Percentiles rank a stretch among this genome's conserved stretches.
phyloP scores from a whole-genome alignment of 805 yeast species.

The Wickerhamomyces rabaulensis region DNA sequence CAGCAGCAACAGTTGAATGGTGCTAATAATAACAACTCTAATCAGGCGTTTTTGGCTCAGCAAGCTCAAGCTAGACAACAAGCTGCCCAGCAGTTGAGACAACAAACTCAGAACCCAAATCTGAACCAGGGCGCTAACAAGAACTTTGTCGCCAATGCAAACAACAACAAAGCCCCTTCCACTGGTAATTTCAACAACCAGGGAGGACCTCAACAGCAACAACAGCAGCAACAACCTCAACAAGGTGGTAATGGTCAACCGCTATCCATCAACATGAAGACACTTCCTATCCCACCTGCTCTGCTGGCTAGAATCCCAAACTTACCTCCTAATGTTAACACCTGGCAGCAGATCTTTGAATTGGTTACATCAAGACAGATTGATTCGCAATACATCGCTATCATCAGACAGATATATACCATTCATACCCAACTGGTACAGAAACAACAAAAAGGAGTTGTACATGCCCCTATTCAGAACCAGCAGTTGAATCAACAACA shows the following conservation, averaged over 20 bases:
- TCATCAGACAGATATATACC: constrained; percentile 62
- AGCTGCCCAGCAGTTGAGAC: constrained; percentile 40
- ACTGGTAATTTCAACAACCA: not conserved
- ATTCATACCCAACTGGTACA: constrained; percentile 56
- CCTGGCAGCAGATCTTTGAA: constrained; percentile 77
- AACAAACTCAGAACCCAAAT: not conserved
- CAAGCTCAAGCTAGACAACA: constrained; percentile 47
- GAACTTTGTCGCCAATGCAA: not conserved
- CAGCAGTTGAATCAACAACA: constrained; percentile 7
- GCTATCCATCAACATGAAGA: constrained; percentile 43
- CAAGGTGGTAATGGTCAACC: constrained; percentile 1
- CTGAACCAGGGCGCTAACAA: constrained; percentile 1
- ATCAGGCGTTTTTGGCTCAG: constrained; percentile 36
- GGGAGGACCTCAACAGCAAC: constrained; percentile 4
- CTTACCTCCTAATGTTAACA: constrained; percentile 69
- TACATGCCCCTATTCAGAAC: constrained; percentile 20
- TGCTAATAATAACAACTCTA: constrained; percentile 21
- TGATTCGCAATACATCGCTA: constrained; percentile 50
- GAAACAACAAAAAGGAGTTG: constrained; percentile 35
- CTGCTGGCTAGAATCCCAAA: constrained; percentile 64
- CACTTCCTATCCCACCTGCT: constrained; percentile 67
- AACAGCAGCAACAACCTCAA: constrained; percentile 18
- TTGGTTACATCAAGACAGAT: constrained; percentile 53
- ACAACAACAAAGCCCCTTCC: not conserved
- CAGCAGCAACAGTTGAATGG: constrained; percentile 16